These are phyloP conservation scores for Camellia granthamiana DNA, from an alignment of 148 eudicot genomes.

Conservation along the genomic window DNA sequence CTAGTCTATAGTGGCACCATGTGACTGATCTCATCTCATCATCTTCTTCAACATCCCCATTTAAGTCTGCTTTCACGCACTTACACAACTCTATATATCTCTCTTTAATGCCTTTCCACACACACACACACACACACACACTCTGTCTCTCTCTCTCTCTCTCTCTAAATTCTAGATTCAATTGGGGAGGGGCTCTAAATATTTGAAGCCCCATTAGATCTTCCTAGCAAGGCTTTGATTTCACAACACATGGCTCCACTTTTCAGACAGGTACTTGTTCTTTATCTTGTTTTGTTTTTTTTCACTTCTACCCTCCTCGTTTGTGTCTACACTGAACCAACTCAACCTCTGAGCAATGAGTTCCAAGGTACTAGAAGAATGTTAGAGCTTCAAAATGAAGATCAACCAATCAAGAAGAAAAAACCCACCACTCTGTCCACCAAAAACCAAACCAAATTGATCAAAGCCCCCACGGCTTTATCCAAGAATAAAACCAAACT, in stretches of 20 bases:
- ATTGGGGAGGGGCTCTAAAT: slow-evolving; percentile 13
- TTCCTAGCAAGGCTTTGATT: slow-evolving; percentile 8
- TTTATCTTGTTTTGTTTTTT: slow-evolving; percentile 21
- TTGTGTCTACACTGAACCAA: slow-evolving; percentile 17
- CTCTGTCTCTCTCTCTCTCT: slow-evolving; percentile 6
- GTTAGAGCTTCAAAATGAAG: slow-evolving; percentile 19
- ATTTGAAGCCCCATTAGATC: slow-evolving; percentile 19
- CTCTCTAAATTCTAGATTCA: slow-evolving; percentile 22
- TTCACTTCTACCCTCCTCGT: slow-evolving; percentile 26
- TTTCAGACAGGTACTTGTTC: slow-evolving; percentile 34
- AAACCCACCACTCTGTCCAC: slow-evolving; percentile 19
- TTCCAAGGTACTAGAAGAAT: slow-evolving; percentile 24
- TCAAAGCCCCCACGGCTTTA: slow-evolving; percentile 29
- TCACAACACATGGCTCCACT: slow-evolving; percentile 52
- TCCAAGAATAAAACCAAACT: slow-evolving; percentile 42
- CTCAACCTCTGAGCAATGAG: slow-evolving; percentile 10
- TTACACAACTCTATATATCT: not conserved
- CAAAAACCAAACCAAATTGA: slow-evolving; percentile 46
- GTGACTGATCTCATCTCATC: slow-evolving; percentile 3
- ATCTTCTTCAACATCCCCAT: not conserved
- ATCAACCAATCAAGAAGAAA: slow-evolving; percentile 40
- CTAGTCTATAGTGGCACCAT: not conserved
- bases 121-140: not conserved
- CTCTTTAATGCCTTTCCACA: not conserved
- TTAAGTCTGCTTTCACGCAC: not conserved